These are phyloP conservation scores for Pythium guiyangense DNA, from an alignment of 352 stramenopile species.

Conservation along the genomic window DNA sequence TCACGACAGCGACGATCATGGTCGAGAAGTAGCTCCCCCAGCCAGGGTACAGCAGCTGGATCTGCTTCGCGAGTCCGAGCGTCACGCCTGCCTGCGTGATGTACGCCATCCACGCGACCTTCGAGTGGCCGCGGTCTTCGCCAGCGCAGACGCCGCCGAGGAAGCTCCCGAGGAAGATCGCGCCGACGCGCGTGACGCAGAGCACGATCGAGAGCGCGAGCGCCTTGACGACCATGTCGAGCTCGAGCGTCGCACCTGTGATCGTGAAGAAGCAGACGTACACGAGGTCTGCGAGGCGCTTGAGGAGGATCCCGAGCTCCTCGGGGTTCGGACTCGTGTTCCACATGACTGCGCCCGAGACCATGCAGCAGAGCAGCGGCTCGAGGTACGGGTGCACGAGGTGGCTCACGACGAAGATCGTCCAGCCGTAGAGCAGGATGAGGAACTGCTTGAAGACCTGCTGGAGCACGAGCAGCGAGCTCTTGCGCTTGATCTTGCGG, in stretches of 20 bases:
- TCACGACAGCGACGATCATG: constrained; percentile 69
- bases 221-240: constrained; percentile 61
- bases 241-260: constrained; percentile 54
- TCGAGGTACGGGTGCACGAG: constrained; percentile 59
- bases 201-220: constrained; percentile 49
- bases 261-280: constrained; percentile 80
- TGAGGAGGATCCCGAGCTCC: constrained; percentile 45
- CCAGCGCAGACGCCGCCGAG: constrained; percentile 38
- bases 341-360: constrained; percentile 61
- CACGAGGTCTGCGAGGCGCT: constrained; percentile 48
- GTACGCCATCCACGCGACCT: constrained; percentile 72
- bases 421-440: constrained; percentile 57
- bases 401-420: constrained; percentile 57
- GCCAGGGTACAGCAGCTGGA: constrained; percentile 61
- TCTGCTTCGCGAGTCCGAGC: constrained; percentile 64
- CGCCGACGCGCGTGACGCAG: constrained; percentile 42
- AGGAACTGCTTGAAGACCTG: constrained; percentile 49
- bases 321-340: constrained; percentile 52
- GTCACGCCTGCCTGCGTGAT: constrained; percentile 68
- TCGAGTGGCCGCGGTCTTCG: constrained; percentile 37
- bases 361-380: constrained; percentile 64
- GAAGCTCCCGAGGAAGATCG: constrained; percentile 60
- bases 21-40: constrained; percentile 72
- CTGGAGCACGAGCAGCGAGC: constrained; percentile 27
- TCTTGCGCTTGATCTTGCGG: constrained; percentile 50